Evolutionary conservation across 306 rosid genomes (phyloP), one percentile per base, ranked within the genome.

Genomic region (Castanea sativa): DNA sequence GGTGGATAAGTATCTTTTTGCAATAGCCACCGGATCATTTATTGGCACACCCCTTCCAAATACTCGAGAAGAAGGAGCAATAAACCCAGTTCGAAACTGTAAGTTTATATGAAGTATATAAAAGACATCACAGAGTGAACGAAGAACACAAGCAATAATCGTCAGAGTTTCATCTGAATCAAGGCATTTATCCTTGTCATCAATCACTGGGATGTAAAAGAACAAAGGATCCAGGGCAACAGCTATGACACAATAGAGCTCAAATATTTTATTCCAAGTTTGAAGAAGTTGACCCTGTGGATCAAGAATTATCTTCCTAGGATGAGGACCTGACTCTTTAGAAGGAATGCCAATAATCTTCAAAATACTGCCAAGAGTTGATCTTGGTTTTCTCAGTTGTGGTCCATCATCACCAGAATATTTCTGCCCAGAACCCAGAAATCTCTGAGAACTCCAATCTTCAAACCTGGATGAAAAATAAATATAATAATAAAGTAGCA

Each of bases 201-300:
- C 80, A 15, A 90, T 77, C 73, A 56, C 80, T 55, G 91, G 88
- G 35, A 91, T 80, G 84, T 93, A 95, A 64, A 95, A 86, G 86
- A 95, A 95, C 68, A 95, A 71, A 0, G 98, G 96, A 78, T 95
- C 99, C 78, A 95, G 71, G n/a, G 96, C 86, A 52, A 91, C 87
- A 45, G 98, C 93, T 76, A 91, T 43, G 12, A 93, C 89, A 85
- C 93, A 88, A 11, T 94, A 84, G 71, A 89, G 69, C 35, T 89
- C 93, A 86, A 93, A 91, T 74, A 93, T 83, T 79, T 89, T 96
- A 81, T 96, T 96, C 98, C 99, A 93, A 63, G 45, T 78, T 83
- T 89, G 98, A 87, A 95, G 97, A 25, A 84, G 49, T 68, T 88
- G 29, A 29, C 90, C 95, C 51, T 91, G 97, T 51, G 99, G 98